phyloP scores from a whole-genome alignment of 805 yeast genomes.

The Yarrowia phangngaensis region DNA sequence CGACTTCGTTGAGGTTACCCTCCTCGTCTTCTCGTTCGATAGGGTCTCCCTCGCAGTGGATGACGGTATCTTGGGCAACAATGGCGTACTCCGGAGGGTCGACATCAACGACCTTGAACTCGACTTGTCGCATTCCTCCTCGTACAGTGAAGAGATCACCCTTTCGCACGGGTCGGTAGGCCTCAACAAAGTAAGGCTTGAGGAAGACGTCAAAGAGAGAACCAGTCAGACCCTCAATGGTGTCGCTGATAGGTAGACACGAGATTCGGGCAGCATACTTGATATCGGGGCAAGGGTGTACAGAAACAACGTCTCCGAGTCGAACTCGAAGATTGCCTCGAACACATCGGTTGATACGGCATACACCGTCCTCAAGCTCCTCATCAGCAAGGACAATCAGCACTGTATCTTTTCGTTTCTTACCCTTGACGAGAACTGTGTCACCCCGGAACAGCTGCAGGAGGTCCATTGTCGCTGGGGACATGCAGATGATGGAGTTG shows the following conservation, averaged over 20 bases:
- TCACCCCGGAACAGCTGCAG: conserved; percentile 96
- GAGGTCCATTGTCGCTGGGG: conserved; percentile 91
- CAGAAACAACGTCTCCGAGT: conserved; percentile 84
- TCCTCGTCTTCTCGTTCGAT: conserved; percentile 98
- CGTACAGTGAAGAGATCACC: conserved; percentile 95
- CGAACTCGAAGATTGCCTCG: conserved; percentile 92
- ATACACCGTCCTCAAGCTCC: conserved; percentile 92
- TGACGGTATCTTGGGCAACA: conserved; percentile 96
- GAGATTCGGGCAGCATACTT: conserved; percentile 94
- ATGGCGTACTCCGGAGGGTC: conserved; percentile 97
- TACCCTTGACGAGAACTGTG: conserved; percentile 94
- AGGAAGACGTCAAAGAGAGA: conserved; percentile 91
- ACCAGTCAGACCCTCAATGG: conserved; percentile 97
- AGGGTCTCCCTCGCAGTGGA: conserved; percentile 99
- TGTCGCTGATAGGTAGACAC: conserved; percentile 94
- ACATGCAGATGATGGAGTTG: conserved; percentile 92
- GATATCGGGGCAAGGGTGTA: conserved; percentile 97
- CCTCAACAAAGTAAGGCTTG: conserved; percentile 98
- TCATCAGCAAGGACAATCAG: conserved; percentile 94
- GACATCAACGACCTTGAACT: conserved; percentile 95
- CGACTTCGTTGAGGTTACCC: conserved; percentile 92
- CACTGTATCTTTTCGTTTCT: conserved; percentile 96
- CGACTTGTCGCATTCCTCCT: conserved; percentile 99
- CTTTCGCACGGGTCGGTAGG: conserved; percentile 96
- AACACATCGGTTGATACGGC: conserved; percentile 90